phyloP scores from a whole-genome alignment of 2,329 filamentous ascomycete genomes.

The Zymoseptoria brevis region DNA sequence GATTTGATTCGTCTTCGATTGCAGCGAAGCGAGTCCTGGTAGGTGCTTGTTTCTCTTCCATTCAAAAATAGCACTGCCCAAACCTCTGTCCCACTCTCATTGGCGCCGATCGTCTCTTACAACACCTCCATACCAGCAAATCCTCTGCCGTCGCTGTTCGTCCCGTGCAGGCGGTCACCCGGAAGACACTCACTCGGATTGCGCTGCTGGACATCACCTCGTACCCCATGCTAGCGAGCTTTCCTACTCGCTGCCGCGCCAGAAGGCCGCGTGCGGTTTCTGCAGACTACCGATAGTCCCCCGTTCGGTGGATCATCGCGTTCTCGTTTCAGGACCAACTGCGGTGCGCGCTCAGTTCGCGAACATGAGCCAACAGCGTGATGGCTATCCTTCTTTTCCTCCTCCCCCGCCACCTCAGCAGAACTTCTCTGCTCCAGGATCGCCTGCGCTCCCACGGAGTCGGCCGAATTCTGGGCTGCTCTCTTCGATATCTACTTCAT shows the following conservation, averaged over 20 bases:
- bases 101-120: not conserved
- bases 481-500: conserved; percentile 22
- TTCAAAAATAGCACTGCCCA: conserved; percentile 6
- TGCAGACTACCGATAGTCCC: conserved; percentile 8
- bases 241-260: conserved; percentile 17
- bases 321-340: conserved; percentile 10
- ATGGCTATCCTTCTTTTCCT: conserved; percentile 6
- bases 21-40: not conserved
- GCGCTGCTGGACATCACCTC: conserved; percentile 1
- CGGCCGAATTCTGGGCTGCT: conserved; percentile 12
- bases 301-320: conserved; percentile 4
- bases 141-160: not conserved
- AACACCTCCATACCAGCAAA: not conserved
- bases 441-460: conserved; percentile 8
- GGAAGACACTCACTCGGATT: not conserved
- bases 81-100: conserved; percentile 1
- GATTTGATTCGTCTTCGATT: conserved; percentile 1
- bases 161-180: conserved; percentile 1
- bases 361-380: conserved; percentile 27
- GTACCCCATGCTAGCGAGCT: conserved; percentile 8
- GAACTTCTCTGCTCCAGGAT: conserved; percentile 10
- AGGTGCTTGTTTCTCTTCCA: conserved; percentile 1
- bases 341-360: conserved; percentile 14
- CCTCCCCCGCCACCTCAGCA: conserved; percentile 23
- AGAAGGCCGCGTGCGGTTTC: conserved; percentile 6